Evolutionary conservation across 352 stramenopile species (phyloP).

Genomic region (Hyaloperonospora brassicae): DNA sequence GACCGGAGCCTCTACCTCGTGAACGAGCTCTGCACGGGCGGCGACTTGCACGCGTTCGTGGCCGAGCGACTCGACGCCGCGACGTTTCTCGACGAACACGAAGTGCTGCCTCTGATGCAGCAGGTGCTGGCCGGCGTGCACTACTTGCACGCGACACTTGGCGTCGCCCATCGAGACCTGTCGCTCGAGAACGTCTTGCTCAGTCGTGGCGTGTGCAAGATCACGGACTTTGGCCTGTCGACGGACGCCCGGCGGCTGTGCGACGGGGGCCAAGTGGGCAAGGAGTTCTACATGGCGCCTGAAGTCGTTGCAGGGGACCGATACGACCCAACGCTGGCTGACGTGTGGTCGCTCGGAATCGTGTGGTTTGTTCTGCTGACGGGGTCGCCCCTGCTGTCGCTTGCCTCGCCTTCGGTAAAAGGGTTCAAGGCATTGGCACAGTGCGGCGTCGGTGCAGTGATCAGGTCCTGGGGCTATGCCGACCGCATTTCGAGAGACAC

Average conservation of each 20-base stretch:
- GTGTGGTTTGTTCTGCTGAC: conserved; percentile 64
- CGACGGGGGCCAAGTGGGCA: conserved; percentile 35
- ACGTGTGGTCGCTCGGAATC: conserved; percentile 62
- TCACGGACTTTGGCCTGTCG: conserved; percentile 52
- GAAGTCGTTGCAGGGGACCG: conserved; percentile 34
- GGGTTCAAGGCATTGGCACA: conserved; percentile 17
- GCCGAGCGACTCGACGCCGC: conserved; percentile 4
- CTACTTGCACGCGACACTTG: conserved; percentile 33
- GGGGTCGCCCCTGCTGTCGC: conserved; percentile 38
- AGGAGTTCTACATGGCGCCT: conserved; percentile 60
- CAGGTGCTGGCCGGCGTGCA: conserved; percentile 35
- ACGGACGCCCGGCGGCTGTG: conserved; percentile 14
- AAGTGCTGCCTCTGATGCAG: conserved; percentile 30
- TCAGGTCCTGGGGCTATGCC: conserved; percentile 27
- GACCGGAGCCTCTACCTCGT: conserved; percentile 27
- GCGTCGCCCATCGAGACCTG: conserved; percentile 42
- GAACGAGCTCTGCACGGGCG: conserved; percentile 40
- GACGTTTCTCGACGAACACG: conserved; percentile 12
- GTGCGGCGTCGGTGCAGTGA: conserved; percentile 23
- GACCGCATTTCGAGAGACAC: conserved; percentile 10
- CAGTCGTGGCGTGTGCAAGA: conserved; percentile 30
- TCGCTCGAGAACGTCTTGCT: conserved; percentile 53
- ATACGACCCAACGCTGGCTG: conserved; percentile 41
- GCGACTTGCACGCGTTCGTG: conserved; percentile 41
- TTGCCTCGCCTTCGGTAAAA: conserved; percentile 27